phyloP scores from a whole-genome alignment of 441 rosid genomes.

The Pelargonium fulgidum region DNA sequence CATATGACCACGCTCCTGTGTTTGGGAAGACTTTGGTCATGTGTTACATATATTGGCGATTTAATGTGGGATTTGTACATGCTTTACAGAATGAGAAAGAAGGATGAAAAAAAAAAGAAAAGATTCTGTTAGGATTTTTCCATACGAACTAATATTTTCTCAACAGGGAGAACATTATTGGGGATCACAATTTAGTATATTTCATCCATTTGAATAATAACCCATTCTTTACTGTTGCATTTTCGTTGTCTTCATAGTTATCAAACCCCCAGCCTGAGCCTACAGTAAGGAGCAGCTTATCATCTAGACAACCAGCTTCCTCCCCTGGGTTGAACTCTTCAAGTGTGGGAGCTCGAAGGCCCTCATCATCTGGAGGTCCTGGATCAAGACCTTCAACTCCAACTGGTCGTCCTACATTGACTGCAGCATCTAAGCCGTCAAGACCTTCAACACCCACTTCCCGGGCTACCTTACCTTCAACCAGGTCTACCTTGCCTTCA shows the following conservation, averaged over 20 bases:
- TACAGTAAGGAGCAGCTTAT: slow-evolving; percentile 47
- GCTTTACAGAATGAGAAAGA: background rate
- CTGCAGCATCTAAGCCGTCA: slow-evolving; percentile 46
- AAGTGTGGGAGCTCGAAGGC: slow-evolving; percentile 54
- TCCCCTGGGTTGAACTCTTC: slow-evolving; percentile 68
- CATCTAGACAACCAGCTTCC: slow-evolving; percentile 52
- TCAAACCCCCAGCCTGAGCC: slow-evolving; percentile 59
- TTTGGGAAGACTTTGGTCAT: background rate
- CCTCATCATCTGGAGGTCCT: slow-evolving; percentile 89
- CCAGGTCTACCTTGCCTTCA: slow-evolving; percentile 2
- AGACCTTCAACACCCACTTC: slow-evolving; percentile 87
- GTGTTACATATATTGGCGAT: background rate
- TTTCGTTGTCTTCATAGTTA: slow-evolving; percentile 39
- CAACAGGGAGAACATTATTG: background rate
- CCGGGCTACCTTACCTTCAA: slow-evolving; percentile 52
- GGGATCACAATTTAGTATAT: background rate
- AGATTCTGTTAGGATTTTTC: background rate
- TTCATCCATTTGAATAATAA: slow-evolving; percentile 2
- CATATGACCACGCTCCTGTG: background rate
- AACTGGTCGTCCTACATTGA: slow-evolving; percentile 59
- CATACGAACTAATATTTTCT: background rate
- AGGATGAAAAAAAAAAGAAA: background rate
- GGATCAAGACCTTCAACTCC: slow-evolving; percentile 91
- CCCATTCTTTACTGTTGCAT: background rate
- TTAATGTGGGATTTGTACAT: background rate